Percentiles rank a stretch among this genome's conserved stretches.
phyloP scores from a whole-genome alignment of 352 stramenopile species.

The Pilasporangium apinafurcum region DNA sequence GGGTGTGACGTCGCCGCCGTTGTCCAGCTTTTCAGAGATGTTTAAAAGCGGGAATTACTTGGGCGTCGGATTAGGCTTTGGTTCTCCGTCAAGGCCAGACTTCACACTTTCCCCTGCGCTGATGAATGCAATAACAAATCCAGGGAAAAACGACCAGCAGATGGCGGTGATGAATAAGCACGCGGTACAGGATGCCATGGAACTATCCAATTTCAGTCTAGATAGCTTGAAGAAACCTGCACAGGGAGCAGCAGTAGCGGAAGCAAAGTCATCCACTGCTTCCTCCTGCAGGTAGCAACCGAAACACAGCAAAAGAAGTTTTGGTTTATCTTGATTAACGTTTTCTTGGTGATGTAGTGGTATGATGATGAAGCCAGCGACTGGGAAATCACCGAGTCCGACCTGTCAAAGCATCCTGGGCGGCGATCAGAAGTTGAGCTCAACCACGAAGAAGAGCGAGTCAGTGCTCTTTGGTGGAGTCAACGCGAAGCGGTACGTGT shows the following conservation, averaged over 20 bases:
- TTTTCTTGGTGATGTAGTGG: not conserved
- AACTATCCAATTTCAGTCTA: constrained; percentile 31
- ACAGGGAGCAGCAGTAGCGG: not conserved
- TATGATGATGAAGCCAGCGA: constrained; percentile 12
- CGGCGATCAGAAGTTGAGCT: constrained; percentile 17
- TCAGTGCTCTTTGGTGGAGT: constrained; percentile 3
- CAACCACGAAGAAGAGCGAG: constrained; percentile 10
- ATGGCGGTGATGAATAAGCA: constrained; percentile 7
- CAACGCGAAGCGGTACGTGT: constrained; percentile 28
- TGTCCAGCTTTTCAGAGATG: constrained; percentile 39
- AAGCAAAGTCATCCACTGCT: constrained; percentile 4
- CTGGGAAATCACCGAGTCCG: constrained; percentile 7
- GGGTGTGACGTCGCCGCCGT: constrained; percentile 28
- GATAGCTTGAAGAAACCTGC: constrained; percentile 20
- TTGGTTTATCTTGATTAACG: too few relatives aligned
- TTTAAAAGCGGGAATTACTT: constrained; percentile 23
- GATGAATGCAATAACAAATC: constrained; percentile 12
- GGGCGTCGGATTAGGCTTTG: constrained; percentile 19
- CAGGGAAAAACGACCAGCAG: constrained; percentile 1
- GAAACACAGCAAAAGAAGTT: too few relatives aligned
- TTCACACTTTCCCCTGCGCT: constrained; percentile 18
- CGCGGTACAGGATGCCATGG: constrained; percentile 19
- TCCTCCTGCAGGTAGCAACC: too few relatives aligned
- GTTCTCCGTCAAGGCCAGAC: constrained; percentile 19
- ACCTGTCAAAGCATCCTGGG: constrained; percentile 35